Base-by-base conservation (phyloP, 83 land plant species). In the Picea abies region DNA sequence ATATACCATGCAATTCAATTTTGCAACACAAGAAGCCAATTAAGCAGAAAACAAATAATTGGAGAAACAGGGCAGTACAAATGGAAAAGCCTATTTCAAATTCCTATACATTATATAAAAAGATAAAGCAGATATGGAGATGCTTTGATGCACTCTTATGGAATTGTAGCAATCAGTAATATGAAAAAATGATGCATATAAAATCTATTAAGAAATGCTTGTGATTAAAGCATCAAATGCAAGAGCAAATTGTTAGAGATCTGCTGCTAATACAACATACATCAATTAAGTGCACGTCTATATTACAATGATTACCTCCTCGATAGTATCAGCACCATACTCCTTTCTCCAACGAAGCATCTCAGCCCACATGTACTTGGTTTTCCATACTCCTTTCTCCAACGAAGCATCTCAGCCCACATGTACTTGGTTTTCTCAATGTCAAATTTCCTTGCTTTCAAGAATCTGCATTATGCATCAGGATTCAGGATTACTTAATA, bases 321-420 rank as follows among this genome's bases (percentile, higher is more conserved):
- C 63, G 32, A 92, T 88, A 2, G 91, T 87, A 69, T 92, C 94
- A 14, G 89, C 80, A 35, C n/a, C n/a, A n/a, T n/a, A n/a, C n/a
- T n/a, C n/a, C n/a, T n/a, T n/a, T n/a, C n/a, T n/a, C n/a, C n/a
- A n/a, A n/a, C n/a, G n/a, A n/a, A n/a, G n/a, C n/a, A n/a, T n/a
- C n/a, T n/a, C n/a, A n/a, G n/a, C n/a, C n/a, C n/a, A n/a, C n/a
- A n/a, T n/a, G n/a, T n/a, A n/a, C n/a, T n/a, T n/a, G n/a, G n/a
- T n/a, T n/a, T n/a, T n/a, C 91, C 91, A 82, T 82, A 92, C 2
- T 93, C 91, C 63, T 89, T 87, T 61, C 95, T 86, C 95, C 95
- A 93, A 25, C 89, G 89, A 80, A 93, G 81, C 95, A 93, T 93
- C 72, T 91, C 85, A 14, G 84, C 85, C 95, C 95, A 93, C 95